Conservation (phyloP, 1,284 basidiomycete genomes). For the Cryptococcus sp. region DNA sequence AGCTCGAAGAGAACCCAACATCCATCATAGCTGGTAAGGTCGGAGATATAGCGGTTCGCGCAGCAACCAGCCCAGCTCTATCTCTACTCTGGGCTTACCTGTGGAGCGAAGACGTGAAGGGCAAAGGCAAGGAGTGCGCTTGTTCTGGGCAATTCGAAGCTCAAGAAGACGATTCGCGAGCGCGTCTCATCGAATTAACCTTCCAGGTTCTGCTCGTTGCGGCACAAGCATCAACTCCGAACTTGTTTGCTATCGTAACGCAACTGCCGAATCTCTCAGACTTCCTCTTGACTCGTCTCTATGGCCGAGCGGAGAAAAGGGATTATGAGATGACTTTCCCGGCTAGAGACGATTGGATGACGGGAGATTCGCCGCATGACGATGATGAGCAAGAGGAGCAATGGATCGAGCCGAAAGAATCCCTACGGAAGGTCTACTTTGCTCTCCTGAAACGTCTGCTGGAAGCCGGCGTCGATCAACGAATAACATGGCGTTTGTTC, state of each 20-base stretch:
- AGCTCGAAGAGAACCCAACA: conserved; percentile 2
- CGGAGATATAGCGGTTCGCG: conserved; percentile 33
- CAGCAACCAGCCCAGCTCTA: conserved; percentile 27
- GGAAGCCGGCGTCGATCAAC: conserved; percentile 40
- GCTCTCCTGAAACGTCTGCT: conserved; percentile 37
- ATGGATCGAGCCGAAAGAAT: conserved; percentile 26
- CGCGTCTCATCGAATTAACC: conserved; percentile 23
- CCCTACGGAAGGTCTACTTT: conserved; percentile 35
- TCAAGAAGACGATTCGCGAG: conserved; percentile 4
- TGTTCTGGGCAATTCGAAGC: conserved; percentile 8
- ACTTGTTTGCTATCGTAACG: conserved; percentile 31
- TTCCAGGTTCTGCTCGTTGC: conserved; percentile 31
- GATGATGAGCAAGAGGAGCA: conserved; percentile 15
- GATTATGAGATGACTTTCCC: conserved; percentile 44
- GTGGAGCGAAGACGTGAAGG: conserved; percentile 26
- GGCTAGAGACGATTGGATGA: conserved; percentile 36
- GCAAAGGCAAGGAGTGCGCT: conserved; percentile 23
- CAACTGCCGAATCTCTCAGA: conserved; percentile 38
- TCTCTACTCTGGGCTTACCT: conserved; percentile 43
- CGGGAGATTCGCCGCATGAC: conserved; percentile 4
- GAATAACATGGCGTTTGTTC: conserved; percentile 45
- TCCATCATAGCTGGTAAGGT: conserved; percentile 11
- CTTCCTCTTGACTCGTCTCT: conserved; percentile 40
- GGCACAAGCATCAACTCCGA: conserved; percentile 27
- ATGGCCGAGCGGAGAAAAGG: conserved; percentile 31